A percentile compares a stretch with the other conserved stretches of the same genome.
These are phyloP conservation scores for Phytophthora europaea DNA, from an alignment of 352 stramenopile species.

Conservation along the genomic window DNA sequence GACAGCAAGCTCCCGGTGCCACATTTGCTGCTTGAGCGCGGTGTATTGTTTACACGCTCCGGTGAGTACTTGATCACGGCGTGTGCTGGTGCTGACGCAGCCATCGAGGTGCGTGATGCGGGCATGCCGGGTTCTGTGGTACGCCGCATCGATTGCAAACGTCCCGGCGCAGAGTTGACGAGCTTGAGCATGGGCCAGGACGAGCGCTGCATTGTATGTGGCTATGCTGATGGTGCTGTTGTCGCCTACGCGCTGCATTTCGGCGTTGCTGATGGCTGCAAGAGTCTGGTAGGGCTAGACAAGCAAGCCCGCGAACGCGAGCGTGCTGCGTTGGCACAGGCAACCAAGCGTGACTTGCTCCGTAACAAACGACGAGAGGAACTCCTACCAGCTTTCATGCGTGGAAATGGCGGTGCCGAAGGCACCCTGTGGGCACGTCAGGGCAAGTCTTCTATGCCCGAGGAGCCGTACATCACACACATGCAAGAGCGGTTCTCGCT, in stretches of 20 bases:
- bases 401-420: conserved; percentile 38
- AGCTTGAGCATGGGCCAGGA: conserved; percentile 83
- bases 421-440: conserved; percentile 66
- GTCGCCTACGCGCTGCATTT: conserved; percentile 88
- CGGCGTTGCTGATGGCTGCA: conserved; percentile 80
- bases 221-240: conserved; percentile 82
- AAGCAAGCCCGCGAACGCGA: conserved; percentile 82
- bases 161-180: conserved; percentile 60
- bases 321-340: conserved; percentile 79
- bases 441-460: conserved; percentile 63
- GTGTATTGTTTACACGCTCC: conserved; percentile 80
- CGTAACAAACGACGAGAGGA: conserved; percentile 71
- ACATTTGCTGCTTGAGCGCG: conserved; percentile 74
- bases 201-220: conserved; percentile 84
- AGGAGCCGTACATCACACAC: conserved; percentile 57
- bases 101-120: conserved; percentile 82
- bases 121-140: conserved; percentile 66
- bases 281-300: conserved; percentile 73
- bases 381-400: conserved; percentile 58
- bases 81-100: conserved; percentile 62
- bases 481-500: conserved; percentile 78
- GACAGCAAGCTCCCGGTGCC: conserved; percentile 31
- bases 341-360: conserved; percentile 74
- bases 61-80: conserved; percentile 85
- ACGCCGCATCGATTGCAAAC: conserved; percentile 86